Percentiles rank a stretch among this genome's conserved stretches.
phyloP scores from a whole-genome alignment of 2,329 filamentous ascomycete species.

The Fusarium ramigenum region DNA sequence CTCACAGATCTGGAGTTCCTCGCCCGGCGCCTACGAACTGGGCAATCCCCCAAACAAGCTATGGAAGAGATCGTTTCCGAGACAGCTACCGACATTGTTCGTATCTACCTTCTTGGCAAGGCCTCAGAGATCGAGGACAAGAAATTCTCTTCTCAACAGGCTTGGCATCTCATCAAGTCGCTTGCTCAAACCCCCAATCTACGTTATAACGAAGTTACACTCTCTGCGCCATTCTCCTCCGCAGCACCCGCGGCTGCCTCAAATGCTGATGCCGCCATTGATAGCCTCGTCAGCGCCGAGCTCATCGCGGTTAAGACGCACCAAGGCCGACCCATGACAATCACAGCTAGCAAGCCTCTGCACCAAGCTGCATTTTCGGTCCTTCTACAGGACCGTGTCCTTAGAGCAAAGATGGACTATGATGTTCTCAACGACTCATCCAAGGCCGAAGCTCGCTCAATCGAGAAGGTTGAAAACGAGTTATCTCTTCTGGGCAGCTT shows the following conservation, averaged over 20 bases:
- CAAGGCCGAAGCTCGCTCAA: conserved; percentile 75
- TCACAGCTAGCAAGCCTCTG: conserved; percentile 85
- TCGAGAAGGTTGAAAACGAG: conserved; percentile 84
- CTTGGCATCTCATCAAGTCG: conserved; percentile 86
- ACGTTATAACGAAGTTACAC: conserved; percentile 85
- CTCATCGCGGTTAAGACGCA: conserved; percentile 79
- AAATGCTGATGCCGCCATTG: conserved; percentile 78
- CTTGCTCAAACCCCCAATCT: conserved; percentile 75
- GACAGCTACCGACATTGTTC: conserved; percentile 87
- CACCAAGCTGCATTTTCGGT: conserved; percentile 84
- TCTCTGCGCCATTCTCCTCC: conserved; percentile 76
- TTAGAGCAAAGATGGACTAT: conserved; percentile 78
- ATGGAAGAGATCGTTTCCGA: conserved; percentile 90
- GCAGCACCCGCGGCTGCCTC: conserved; percentile 49
- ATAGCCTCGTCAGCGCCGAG: conserved; percentile 84
- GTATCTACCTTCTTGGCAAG: conserved; percentile 85
- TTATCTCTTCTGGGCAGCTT: conserved; percentile 75
- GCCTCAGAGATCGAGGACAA: conserved; percentile 57
- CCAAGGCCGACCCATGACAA: conserved; percentile 79
- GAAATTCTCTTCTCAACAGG: conserved; percentile 85
- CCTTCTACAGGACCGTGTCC: conserved; percentile 75
- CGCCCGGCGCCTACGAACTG: conserved; percentile 86
- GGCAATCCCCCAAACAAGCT: conserved; percentile 82
- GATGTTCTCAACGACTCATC: conserved; percentile 74
- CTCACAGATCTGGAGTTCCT: conserved; percentile 97